These are phyloP conservation scores for Gypsophila paniculata DNA, from an alignment of 179 eudicot genomes.

Conservation along the genomic window DNA sequence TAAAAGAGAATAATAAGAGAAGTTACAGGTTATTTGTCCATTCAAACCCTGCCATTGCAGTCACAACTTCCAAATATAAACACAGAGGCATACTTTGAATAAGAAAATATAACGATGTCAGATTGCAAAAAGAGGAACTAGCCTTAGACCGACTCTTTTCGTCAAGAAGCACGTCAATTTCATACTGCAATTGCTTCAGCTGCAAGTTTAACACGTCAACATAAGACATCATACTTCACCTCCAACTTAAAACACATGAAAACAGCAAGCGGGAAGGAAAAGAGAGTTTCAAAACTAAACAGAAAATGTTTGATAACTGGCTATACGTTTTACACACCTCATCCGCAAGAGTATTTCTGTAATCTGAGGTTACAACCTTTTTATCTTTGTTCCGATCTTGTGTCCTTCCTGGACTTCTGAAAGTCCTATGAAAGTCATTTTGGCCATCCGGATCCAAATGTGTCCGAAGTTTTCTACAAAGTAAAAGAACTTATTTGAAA, in stretches of 20 bases:
- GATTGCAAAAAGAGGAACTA: conserved; percentile 19
- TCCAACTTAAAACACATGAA: neutral
- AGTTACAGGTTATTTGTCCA: neutral
- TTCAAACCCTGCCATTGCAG: neutral
- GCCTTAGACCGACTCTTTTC: conserved; percentile 63
- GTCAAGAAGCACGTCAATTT: conserved; percentile 47
- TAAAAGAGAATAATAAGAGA: neutral
- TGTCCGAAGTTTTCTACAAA: conserved; percentile 41
- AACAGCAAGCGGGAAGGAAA: neutral
- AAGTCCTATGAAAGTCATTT: conserved; percentile 48
- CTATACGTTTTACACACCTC: conserved; percentile 41
- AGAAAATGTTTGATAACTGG: conserved; percentile 5
- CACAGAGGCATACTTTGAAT: neutral
- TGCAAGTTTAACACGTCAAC: conserved; percentile 30
- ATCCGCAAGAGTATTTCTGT: conserved; percentile 38
- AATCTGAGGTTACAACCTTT: conserved; percentile 33
- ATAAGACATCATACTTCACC: conserved; percentile 10
- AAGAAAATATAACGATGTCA: neutral
- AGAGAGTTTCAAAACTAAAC: neutral
- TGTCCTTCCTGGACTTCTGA: conserved; percentile 45
- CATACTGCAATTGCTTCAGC: conserved; percentile 56
- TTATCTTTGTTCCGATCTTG: conserved; percentile 40
- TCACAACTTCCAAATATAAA: neutral
- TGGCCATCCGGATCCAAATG: conserved; percentile 53
- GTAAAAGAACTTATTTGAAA: neutral